Percentiles rank a stretch among this genome's conserved stretches.
Evolutionary conservation across 2,329 filamentous ascomycete genomes (phyloP).

Genomic region (Scytalidium lignicola): DNA sequence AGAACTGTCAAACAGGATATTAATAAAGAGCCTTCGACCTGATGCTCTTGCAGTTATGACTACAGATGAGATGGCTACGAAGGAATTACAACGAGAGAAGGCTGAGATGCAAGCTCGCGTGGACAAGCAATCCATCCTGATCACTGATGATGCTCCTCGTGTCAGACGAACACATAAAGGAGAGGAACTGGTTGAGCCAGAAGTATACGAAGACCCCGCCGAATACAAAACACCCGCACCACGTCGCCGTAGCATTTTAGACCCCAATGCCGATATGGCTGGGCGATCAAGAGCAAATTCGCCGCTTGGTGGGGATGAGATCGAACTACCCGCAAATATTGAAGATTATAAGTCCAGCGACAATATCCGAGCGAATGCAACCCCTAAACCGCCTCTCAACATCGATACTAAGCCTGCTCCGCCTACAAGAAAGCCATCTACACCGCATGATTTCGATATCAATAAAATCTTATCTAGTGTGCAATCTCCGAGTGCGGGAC

Average conservation of each 20-base stretch:
- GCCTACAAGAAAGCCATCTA: conserved; percentile 19
- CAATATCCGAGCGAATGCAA: conserved; percentile 16
- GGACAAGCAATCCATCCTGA: conserved; percentile 79
- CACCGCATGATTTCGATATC: conserved; percentile 62
- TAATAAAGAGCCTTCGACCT: conserved; percentile 68
- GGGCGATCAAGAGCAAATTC: conserved; percentile 29
- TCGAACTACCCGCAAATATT: conserved; percentile 26
- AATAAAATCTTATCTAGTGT: conserved; percentile 81
- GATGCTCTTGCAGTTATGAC: conserved; percentile 82
- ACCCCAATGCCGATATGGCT: conserved; percentile 30
- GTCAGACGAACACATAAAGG: conserved; percentile 92
- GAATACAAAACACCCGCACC: conserved; percentile 20
- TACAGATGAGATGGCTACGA: conserved; percentile 83
- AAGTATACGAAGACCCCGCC: conserved; percentile 41
- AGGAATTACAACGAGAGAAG: conserved; percentile 75
- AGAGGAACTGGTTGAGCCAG: conserved; percentile 72
- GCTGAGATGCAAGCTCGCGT: conserved; percentile 72
- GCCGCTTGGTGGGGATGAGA: conserved; percentile 22
- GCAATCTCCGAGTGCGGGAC: conserved; percentile 60
- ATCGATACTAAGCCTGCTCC: conserved; percentile 23
- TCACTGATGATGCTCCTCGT: conserved; percentile 68
- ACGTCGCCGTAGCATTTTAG: conserved; percentile 33
- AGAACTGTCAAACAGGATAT: conserved; percentile 68
- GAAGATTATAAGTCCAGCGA: conserved; percentile 23
- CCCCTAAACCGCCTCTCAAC: conserved; percentile 23